Percentiles rank a stretch among this genome's conserved stretches.
Conservation (phyloP, 257 asterid genomes). For the Nicotiana obtusifolia region DNA sequence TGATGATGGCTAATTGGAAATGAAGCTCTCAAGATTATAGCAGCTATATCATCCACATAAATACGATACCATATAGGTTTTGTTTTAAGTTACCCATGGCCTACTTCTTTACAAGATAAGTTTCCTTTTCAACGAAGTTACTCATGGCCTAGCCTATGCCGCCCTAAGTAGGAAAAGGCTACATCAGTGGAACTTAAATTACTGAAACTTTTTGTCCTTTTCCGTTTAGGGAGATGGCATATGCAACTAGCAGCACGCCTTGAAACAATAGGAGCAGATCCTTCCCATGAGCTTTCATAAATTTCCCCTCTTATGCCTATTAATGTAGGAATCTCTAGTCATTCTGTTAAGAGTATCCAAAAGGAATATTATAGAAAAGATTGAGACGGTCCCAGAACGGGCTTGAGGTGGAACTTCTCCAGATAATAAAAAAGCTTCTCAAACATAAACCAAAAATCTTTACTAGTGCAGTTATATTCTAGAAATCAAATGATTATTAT, state of each 20-base stretch:
- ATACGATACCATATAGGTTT: not conserved
- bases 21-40: not conserved
- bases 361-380: not conserved
- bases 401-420: not conserved
- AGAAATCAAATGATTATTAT: not conserved
- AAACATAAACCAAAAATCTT: not conserved
- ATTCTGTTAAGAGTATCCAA: not conserved
- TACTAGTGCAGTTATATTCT: not conserved
- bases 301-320: not conserved
- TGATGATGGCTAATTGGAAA: not conserved
- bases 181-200: not conserved
- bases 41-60: slow-evolving; percentile 3
- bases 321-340: not conserved
- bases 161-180: not conserved
- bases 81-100: not conserved
- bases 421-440: not conserved
- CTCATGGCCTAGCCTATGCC: slow-evolving; percentile 1
- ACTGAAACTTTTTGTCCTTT: not conserved
- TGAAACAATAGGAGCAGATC: not conserved
- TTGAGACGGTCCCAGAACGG: not conserved
- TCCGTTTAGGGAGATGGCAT: not conserved
- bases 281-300: not conserved
- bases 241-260: not conserved
- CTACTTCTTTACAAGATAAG: not conserved
- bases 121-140: not conserved